Percentiles rank a stretch among this genome's conserved stretches.
Evolutionary conservation across 495 filamentous ascomycete genomes (phyloP).

Genomic region (Aspergillus sclerotioniger): DNA sequence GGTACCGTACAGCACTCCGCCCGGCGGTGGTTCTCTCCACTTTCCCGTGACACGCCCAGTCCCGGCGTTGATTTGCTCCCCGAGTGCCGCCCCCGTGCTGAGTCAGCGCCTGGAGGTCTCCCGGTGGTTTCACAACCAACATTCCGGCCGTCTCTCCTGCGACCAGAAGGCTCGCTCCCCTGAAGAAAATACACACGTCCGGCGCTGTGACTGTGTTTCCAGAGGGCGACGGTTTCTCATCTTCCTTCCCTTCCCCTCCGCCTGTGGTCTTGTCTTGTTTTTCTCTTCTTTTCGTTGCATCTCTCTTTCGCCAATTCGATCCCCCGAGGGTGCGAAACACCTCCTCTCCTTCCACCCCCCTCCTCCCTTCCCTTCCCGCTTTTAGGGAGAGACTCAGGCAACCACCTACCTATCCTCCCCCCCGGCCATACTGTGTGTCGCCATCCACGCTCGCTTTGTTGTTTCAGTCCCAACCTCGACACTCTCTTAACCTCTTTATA

Average conservation of each 20-base stretch:
- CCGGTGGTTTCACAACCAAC: constrained; percentile 11
- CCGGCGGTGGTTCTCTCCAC: neutral
- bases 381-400: constrained; percentile 16
- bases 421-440: constrained; percentile 40
- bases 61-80: constrained; percentile 11
- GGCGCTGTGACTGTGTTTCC: constrained; percentile 6
- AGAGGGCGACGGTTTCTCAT: constrained; percentile 15
- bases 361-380: constrained; percentile 4
- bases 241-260: constrained; percentile 16
- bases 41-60: constrained; percentile 1
- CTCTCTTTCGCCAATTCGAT: neutral
- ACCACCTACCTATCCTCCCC: constrained; percentile 12
- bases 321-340: constrained; percentile 5
- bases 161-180: constrained; percentile 5
- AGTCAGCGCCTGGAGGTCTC: constrained; percentile 18
- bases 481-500: constrained; percentile 19
- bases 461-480: constrained; percentile 13
- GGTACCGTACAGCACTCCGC: constrained; percentile 6
- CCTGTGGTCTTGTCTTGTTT: too few relatives aligned
- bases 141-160: neutral
- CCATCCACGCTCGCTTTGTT: constrained; percentile 34
- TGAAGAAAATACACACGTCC: neutral
- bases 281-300: constrained; percentile 5
- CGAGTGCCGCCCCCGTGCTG: constrained; percentile 15
- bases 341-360: neutral